Percentiles rank a stretch among this genome's conserved stretches.
phyloP scores from a whole-genome alignment of 805 yeast genomes.

The Ogataea naganishii region DNA sequence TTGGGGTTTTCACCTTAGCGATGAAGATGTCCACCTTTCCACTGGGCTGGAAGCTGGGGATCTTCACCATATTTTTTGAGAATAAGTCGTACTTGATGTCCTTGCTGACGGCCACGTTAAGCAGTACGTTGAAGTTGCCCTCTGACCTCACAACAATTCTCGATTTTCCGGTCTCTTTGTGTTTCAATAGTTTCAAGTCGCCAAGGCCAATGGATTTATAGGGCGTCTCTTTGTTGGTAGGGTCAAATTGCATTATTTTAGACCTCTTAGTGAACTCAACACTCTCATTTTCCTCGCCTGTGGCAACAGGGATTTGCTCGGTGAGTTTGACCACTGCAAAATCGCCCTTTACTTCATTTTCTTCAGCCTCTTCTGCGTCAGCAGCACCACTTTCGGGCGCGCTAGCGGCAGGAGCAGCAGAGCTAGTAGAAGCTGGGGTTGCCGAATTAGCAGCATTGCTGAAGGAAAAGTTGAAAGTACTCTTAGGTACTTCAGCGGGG shows the following conservation, averaged over 20 bases:
- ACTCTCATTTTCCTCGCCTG: constrained; percentile 85
- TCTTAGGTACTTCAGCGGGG: constrained; percentile 3
- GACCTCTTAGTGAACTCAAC: constrained; percentile 56
- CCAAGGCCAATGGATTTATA: constrained; percentile 74
- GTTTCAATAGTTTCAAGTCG: constrained; percentile 62
- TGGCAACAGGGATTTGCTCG: constrained; percentile 46
- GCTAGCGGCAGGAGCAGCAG: constrained; percentile 7
- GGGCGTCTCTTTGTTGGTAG: constrained; percentile 36
- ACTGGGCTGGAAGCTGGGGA: constrained; percentile 52
- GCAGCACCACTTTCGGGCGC: constrained; percentile 9
- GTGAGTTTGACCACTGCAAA: constrained; percentile 36
- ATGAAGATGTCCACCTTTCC: constrained; percentile 61
- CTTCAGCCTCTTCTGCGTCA: constrained; percentile 28
- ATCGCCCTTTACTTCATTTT: constrained; percentile 39
- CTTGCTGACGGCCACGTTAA: constrained; percentile 56
- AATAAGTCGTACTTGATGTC: constrained; percentile 51
- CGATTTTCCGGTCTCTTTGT: constrained; percentile 49
- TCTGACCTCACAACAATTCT: constrained; percentile 82
- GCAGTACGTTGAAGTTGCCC: constrained; percentile 71
- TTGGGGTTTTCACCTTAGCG: constrained; percentile 68
- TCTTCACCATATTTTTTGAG: constrained; percentile 55
- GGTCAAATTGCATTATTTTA: constrained; percentile 55
- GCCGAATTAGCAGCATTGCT: constrained; percentile 13
- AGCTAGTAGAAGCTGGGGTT: constrained; percentile 2
- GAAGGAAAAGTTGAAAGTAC: constrained; percentile 16